These are phyloP conservation scores for Nissolia schottii DNA, from an alignment of 306 rosid genomes.

Conservation along the genomic window DNA sequence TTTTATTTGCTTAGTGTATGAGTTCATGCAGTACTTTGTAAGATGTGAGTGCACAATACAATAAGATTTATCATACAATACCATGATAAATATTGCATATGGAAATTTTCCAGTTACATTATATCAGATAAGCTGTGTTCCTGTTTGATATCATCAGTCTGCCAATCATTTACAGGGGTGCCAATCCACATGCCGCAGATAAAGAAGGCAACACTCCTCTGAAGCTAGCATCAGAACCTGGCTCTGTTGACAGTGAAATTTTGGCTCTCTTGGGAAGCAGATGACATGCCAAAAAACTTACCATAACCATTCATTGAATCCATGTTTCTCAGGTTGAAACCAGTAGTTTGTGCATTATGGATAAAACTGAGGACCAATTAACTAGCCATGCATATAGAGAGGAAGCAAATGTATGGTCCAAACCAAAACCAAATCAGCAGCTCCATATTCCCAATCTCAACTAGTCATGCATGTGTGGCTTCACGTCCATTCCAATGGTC, in stretches of 20 bases:
- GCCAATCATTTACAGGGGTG: slow-evolving; percentile 53
- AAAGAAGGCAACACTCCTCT: slow-evolving; percentile 54
- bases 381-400: background rate
- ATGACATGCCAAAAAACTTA: slow-evolving; percentile 29
- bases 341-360: background rate
- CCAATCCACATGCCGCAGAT: slow-evolving; percentile 41
- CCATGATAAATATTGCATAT: background rate
- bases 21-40: background rate
- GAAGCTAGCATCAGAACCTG: slow-evolving; percentile 46
- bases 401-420: too few relatives aligned
- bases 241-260: slow-evolving; percentile 32
- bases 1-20: slow-evolving; percentile 1
- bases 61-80: background rate
- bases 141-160: background rate
- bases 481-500: slow-evolving; percentile 18
- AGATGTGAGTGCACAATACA: background rate
- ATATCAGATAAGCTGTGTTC: background rate
- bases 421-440: too few relatives aligned
- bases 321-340: slow-evolving; percentile 14
- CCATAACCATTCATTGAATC: background rate
- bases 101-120: background rate
- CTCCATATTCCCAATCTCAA: too few relatives aligned
- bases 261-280: slow-evolving; percentile 39
- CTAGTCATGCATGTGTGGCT: too few relatives aligned
- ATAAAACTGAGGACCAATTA: background rate